These are phyloP conservation scores for Populus ilicifolia DNA, from an alignment of 345 rosid genomes.

Conservation along the genomic window DNA sequence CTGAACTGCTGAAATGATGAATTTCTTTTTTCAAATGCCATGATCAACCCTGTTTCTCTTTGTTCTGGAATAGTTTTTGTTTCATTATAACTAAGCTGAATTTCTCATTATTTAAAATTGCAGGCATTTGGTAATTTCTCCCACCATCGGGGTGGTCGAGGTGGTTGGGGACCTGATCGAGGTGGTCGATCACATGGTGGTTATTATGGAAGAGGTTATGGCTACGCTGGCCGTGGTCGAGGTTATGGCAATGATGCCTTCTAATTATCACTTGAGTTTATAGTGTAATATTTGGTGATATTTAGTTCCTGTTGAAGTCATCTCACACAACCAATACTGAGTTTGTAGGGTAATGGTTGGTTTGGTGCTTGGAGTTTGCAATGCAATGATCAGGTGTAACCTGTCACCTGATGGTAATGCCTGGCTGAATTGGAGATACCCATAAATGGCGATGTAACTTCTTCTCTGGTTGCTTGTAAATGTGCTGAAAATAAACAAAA, in stretches of 20 bases:
- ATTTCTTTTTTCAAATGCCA: not conserved
- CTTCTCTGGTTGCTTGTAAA: not conserved
- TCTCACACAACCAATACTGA: not conserved
- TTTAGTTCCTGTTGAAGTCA: not conserved
- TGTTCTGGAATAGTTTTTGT: not conserved
- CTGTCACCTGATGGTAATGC: not conserved
- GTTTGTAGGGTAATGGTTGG: not conserved
- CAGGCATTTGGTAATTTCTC: slow-evolving; percentile 29
- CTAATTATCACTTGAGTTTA: not conserved
- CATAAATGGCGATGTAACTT: not conserved
- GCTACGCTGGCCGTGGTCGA: slow-evolving; percentile 5
- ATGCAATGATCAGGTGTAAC: not conserved
- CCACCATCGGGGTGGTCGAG: slow-evolving; percentile 10
- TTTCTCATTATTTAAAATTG: slow-evolving; percentile 1
- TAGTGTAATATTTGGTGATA: not conserved
- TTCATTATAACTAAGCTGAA: not conserved
- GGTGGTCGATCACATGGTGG: slow-evolving; percentile 16
- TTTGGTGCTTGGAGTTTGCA: not conserved
- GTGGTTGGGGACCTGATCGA: slow-evolving; percentile 13
- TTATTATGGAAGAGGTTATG: slow-evolving; percentile 22
- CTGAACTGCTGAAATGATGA: not conserved
- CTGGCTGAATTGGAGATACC: not conserved
- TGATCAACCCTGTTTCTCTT: not conserved
- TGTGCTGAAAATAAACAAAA: not conserved
- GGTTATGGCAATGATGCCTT: not conserved